Evolutionary conservation across 176 grass and related monocot species (phyloP).

Genomic region (Hyparrhenia diplandra): DNA sequence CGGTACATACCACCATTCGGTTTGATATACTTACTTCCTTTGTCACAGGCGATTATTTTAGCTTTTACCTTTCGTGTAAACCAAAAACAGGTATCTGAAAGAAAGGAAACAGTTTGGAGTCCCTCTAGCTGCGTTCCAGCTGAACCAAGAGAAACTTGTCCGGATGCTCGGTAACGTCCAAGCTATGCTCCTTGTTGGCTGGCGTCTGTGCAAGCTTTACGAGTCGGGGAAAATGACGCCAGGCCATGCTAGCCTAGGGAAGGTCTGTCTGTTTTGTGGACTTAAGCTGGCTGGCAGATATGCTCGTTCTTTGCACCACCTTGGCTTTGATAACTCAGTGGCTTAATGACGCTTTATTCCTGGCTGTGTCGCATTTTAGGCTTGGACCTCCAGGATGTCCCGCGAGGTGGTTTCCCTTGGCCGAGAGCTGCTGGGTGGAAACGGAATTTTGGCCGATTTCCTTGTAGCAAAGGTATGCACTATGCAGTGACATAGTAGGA

Average conservation of each 20-base stretch:
- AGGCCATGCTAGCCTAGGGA: constrained; percentile 66
- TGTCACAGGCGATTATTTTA: not conserved
- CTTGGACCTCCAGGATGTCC: constrained; percentile 62
- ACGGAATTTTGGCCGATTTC: constrained; percentile 80
- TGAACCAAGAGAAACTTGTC: constrained; percentile 75
- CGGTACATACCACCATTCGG: constrained; percentile 14
- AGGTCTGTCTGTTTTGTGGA: constrained; percentile 46
- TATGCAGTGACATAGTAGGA: not conserved
- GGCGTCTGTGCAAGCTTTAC: constrained; percentile 79
- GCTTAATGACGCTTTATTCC: not conserved
- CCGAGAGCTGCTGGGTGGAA: constrained; percentile 69
- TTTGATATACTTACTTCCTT: not conserved
- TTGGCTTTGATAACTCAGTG: not conserved
- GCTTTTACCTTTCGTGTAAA: not conserved
- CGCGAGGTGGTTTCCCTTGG: constrained; percentile 62
- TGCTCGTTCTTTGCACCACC: not conserved
- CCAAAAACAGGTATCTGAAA: constrained; percentile 58
- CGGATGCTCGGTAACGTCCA: constrained; percentile 80
- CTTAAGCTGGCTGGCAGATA: not conserved
- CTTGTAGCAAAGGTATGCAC: constrained; percentile 69
- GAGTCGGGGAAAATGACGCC: constrained; percentile 79
- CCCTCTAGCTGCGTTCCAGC: constrained; percentile 65
- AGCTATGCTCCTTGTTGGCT: constrained; percentile 71
- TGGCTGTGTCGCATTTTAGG: constrained; percentile 19
- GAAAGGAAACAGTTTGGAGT: constrained; percentile 77